A percentile compares a stretch with the other conserved stretches of the same genome.
These are phyloP conservation scores for Xylaria sp. DNA, from an alignment of 2,329 filamentous ascomycete genomes.

Conservation along the genomic window DNA sequence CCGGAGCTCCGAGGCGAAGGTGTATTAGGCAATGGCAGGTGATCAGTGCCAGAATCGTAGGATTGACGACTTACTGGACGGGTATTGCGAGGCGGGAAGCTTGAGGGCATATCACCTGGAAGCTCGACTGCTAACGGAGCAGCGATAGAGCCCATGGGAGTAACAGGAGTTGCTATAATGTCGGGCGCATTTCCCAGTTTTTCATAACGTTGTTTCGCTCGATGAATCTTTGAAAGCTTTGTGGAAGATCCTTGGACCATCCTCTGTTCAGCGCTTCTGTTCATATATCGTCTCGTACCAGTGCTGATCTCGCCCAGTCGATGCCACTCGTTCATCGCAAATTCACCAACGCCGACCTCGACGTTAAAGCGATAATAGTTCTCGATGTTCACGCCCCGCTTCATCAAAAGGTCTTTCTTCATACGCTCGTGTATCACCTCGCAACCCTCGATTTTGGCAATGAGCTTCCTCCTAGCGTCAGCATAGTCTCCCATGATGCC, in stretches of 20 bases:
- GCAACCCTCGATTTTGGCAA: slow-evolving; percentile 93
- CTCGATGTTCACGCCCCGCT: slow-evolving; percentile 80
- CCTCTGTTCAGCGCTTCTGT: slow-evolving; percentile 72
- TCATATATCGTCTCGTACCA: slow-evolving; percentile 83
- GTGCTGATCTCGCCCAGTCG: slow-evolving; percentile 94
- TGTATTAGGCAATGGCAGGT: slow-evolving; percentile 50
- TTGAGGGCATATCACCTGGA: slow-evolving; percentile 59
- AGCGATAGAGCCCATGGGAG: slow-evolving; percentile 46
- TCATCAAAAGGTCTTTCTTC: slow-evolving; percentile 76
- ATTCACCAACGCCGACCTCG: slow-evolving; percentile 93
- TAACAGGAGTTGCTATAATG: slow-evolving; percentile 47
- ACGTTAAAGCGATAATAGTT: slow-evolving; percentile 98
- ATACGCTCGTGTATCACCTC: slow-evolving; percentile 89
- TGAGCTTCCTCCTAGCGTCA: slow-evolving; percentile 82
- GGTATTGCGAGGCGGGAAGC: slow-evolving; percentile 43
- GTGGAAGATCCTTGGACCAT: slow-evolving; percentile 78
- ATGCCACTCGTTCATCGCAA: slow-evolving; percentile 98
- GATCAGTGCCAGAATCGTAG: slow-evolving; percentile 62
- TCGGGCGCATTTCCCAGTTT: slow-evolving; percentile 52
- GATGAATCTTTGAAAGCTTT: slow-evolving; percentile 83
- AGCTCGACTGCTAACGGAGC: slow-evolving; percentile 62
- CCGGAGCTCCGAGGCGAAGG: slow-evolving; percentile 58
- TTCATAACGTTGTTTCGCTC: slow-evolving; percentile 73
- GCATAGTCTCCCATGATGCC: slow-evolving; percentile 91
- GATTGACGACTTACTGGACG: slow-evolving; percentile 56